phyloP scores from a whole-genome alignment of 768 basidiomycete genomes.

The Russula emetica region DNA sequence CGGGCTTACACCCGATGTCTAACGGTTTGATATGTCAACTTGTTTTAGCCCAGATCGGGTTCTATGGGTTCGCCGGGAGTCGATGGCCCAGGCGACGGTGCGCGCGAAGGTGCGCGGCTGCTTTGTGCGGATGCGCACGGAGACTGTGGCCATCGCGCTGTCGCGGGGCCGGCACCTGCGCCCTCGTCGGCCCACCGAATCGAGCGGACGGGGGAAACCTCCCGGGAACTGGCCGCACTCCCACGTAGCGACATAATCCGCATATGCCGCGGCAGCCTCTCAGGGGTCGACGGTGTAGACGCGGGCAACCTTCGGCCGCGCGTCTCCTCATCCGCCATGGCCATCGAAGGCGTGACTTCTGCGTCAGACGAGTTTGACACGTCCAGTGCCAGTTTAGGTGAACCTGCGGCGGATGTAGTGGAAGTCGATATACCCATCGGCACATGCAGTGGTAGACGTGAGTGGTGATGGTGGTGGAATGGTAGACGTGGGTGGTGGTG shows the following conservation, averaged over 20 bases:
- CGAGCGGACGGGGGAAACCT: conserved; percentile 45
- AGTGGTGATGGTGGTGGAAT: no score
- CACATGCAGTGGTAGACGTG: neutral
- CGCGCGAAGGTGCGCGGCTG: conserved; percentile 18
- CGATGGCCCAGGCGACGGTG: conserved; percentile 13
- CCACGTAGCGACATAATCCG: conserved; percentile 35
- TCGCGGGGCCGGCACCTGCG: conserved; percentile 25
- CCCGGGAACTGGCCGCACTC: conserved; percentile 33
- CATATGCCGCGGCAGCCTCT: conserved; percentile 30
- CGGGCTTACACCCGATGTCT: neutral
- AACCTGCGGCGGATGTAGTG: conserved; percentile 16
- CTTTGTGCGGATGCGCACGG: conserved; percentile 1
- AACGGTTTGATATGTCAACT: neutral
- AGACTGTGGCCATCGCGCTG: conserved; percentile 25
- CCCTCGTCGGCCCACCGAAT: conserved; percentile 43
- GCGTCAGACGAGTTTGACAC: neutral
- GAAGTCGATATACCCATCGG: neutral
- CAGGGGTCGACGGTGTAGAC: conserved; percentile 16
- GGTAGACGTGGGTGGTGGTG: no score
- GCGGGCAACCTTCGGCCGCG: conserved; percentile 27
- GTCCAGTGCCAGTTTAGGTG: conserved; percentile 16
- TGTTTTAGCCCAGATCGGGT: conserved; percentile 6
- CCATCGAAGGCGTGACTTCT: neutral
- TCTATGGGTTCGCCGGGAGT: conserved; percentile 2
- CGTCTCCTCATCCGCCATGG: conserved; percentile 23